phyloP scores from a whole-genome alignment of 2,329 filamentous ascomycete genomes.

The Talaromyces sp. region DNA sequence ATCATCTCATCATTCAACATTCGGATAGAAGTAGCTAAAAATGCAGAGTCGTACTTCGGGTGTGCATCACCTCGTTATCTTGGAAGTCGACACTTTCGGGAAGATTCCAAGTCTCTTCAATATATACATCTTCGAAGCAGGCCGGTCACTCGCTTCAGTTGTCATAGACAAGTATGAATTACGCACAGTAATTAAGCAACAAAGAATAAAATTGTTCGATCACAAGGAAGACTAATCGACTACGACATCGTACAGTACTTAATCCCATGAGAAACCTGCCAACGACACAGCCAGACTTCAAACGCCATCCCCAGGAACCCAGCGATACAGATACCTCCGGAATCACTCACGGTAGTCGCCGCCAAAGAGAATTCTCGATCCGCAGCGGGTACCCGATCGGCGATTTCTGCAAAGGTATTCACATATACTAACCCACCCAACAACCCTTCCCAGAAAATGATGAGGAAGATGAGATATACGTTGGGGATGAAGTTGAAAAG shows the following conservation, averaged over 20 bases:
- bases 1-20: too few relatives aligned
- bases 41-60: too few relatives aligned
- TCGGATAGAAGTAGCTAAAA: too few relatives aligned
- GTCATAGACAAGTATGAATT: too few relatives aligned
- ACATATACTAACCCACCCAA: constrained; percentile 91
- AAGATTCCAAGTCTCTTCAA: too few relatives aligned
- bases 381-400: constrained; percentile 69
- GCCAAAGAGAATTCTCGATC: constrained; percentile 89
- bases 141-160: too few relatives aligned
- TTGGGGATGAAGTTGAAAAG: constrained; percentile 76
- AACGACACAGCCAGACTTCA: constrained; percentile 76
- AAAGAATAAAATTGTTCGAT: too few relatives aligned
- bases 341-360: constrained; percentile 88
- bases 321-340: constrained; percentile 82
- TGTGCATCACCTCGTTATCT: too few relatives aligned
- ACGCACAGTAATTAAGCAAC: too few relatives aligned
- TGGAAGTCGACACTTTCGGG: too few relatives aligned
- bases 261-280: constrained; percentile 76
- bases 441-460: constrained; percentile 92
- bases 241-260: constrained; percentile 62
- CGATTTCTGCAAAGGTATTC: constrained; percentile 91
- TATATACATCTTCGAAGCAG: too few relatives aligned
- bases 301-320: constrained; percentile 78
- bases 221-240: too few relatives aligned
- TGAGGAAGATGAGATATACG: constrained; percentile 77